Evolutionary conservation across 2,329 filamentous ascomycete genomes (phyloP), one percentile per base, ranked within the genome.

Genomic region (Microsporum canis): DNA sequence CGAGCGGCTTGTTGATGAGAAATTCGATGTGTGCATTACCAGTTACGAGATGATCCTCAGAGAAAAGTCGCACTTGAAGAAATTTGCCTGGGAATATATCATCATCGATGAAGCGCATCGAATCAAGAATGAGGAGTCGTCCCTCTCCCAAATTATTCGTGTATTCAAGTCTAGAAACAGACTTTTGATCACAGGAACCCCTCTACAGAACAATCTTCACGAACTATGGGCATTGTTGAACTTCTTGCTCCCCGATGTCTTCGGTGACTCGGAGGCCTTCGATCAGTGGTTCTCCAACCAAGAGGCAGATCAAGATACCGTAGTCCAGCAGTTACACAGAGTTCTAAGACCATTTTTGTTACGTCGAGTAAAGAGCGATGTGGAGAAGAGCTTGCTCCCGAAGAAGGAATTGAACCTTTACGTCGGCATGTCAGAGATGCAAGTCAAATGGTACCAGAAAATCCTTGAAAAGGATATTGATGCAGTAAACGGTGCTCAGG

Each of bases 1-100:
- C 66, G 89, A 96, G 14, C 88, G 89, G 3, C 80, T 99, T n/a
- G 81, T 95, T 17, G 89, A 95, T 63, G 91, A 96, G 73, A 89
- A 95, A 66, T 99, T 99, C 68, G 94, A 99, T 69, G 92, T 97
- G 17, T 96, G 92, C 77, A 89, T 99, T 72, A 99, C 94, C 12
- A 96, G 91, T 73, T 99, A 99, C 77, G 94, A 99, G 74, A 97
- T 99, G 92, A 91, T 99, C 63, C 80, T 99, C 10, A 85, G 94
- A 62, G 94, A 99, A 72, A 97, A 99, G 78, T 81, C 88, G 0
- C 90, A 96, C 67, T 76, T 99, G 66, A 96, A 94, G 78, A 97
- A 97, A 74, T 95, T 99, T 73, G 91, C 94, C 0, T 99, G 94
- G 94, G 92, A 99, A 73, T 99, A 99, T 75, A 99, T 99, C 74